Base-by-base conservation (phyloP, 1,139 yeast genomes). In the Chernovozyma sophiae-reginae region DNA sequence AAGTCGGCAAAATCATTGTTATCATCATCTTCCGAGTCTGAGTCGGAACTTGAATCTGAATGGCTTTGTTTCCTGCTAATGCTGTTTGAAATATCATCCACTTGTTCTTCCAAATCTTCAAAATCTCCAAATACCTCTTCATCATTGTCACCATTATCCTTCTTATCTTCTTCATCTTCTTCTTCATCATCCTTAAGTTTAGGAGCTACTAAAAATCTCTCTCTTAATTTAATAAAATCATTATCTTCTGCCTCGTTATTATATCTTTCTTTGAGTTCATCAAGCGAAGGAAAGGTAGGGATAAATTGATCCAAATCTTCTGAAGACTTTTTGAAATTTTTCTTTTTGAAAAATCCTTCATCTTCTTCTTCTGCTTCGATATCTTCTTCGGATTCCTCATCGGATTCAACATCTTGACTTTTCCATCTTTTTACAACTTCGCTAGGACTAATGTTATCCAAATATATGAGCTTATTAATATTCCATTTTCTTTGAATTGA, bases 381-480 rank as follows among this genome's bases (percentile, higher is more conserved):
- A 23, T 77, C 86, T 3, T 72, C 78, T 15, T 69, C 79, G 12
- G 69, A 74, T 13, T 60, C 66, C 16, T 65, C 71, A 4, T 63
- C 77, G 16, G 65, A 76, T 4, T 66, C 74, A 3, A 62, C 68
- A 1, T 51, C 65, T 27, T 65, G 68, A 10, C 65, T 71, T 46
- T 58, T 79, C 96, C 97, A 90, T 57, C 92, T 76, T 34, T 65
- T 68, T 33, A 90, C 65, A 20, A 78, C 96, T 38, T 86, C 95
- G 0, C 65, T 66, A 1, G 97, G 92, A 7, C 80, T 76, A 30
- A 87, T 66, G 47, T 85, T 84, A 38, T 81, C 78, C 77, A 84
- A 71, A 56, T 92, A 92, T 10, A 92, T 65, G 39, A 92, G 65
- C 53, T 85, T 86, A 51, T 84, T 81, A 43, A 92, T 77, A 56